phyloP scores from a whole-genome alignment of 2,329 filamentous ascomycete genomes.

The Diaporthe caulivora region DNA sequence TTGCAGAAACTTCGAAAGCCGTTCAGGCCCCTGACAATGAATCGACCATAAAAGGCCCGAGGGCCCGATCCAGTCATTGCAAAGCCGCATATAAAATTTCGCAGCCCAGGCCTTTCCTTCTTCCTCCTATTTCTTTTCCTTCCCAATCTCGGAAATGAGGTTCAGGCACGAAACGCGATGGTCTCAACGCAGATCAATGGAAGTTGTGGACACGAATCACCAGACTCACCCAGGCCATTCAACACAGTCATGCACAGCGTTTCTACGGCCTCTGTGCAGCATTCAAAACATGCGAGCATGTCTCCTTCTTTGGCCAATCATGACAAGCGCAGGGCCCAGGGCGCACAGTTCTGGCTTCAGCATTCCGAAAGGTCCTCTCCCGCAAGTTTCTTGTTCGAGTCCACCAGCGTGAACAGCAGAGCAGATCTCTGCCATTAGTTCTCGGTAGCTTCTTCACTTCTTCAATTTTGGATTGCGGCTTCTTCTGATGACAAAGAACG shows the following conservation, averaged over 20 bases:
- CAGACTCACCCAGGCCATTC: neutral
- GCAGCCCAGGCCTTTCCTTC: neutral
- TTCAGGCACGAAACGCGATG: neutral
- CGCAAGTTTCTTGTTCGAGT: neutral
- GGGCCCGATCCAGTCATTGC: too few species aligned
- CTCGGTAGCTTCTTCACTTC: too few species aligned
- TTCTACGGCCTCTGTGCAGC: neutral
- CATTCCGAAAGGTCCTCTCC: neutral
- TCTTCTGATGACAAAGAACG: neutral
- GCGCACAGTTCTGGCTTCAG: neutral
- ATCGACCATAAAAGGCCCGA: constrained; percentile 48
- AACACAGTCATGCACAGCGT: neutral
- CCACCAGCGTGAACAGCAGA: neutral
- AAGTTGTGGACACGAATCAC: neutral
- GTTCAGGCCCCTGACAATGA: constrained; percentile 69
- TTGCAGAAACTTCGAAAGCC: constrained; percentile 66
- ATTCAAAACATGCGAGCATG: neutral
- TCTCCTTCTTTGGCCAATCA: neutral
- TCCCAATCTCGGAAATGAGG: neutral
- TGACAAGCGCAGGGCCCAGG: neutral
- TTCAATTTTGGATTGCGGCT: neutral
- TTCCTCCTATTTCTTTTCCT: too few species aligned
- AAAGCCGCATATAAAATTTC: neutral
- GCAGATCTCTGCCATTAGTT: neutral
- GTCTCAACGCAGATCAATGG: neutral